Percentiles rank a stretch among this genome's conserved stretches.
Evolutionary conservation across 2,329 filamentous ascomycete genomes (phyloP).

Genomic region (Aspergillus quadrilineatus): DNA sequence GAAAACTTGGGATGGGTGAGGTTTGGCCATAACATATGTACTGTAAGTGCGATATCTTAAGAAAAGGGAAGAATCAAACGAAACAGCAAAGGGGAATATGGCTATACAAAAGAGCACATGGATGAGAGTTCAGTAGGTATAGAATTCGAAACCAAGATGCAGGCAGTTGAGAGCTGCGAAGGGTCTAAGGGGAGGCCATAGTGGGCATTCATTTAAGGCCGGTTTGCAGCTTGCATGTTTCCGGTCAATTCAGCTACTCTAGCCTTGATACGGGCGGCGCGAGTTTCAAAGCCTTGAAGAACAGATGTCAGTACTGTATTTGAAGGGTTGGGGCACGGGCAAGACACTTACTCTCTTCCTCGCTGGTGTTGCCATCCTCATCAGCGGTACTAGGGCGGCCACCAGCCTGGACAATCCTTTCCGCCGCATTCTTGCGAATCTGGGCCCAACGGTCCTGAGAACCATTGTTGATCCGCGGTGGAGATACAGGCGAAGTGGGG

Average conservation of each 20-base stretch:
- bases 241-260: constrained; percentile 91
- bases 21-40: constrained; percentile 3
- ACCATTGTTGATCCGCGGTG: constrained; percentile 8
- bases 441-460: constrained; percentile 88
- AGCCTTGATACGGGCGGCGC: constrained; percentile 96
- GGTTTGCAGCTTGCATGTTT: constrained; percentile 63
- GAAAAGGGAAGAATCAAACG: constrained; percentile 9
- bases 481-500: not conserved
- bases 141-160: constrained; percentile 8
- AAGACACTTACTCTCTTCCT: constrained; percentile 78
- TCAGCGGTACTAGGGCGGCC: constrained; percentile 59
- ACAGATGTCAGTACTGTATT: constrained; percentile 26
- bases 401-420: constrained; percentile 66
- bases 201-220: not conserved
- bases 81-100: constrained; percentile 8
- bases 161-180: constrained; percentile 9
- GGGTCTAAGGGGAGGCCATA: constrained; percentile 3
- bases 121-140: constrained; percentile 5
- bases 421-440: constrained; percentile 90
- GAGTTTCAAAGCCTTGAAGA: constrained; percentile 79
- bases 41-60: not conserved
- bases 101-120: constrained; percentile 6
- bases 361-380: constrained; percentile 87
- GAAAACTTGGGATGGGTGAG: constrained; percentile 1
- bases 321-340: not conserved